Base-by-base conservation (phyloP, 306 rosid genomes). In the Lathyrus tuberosus region DNA sequence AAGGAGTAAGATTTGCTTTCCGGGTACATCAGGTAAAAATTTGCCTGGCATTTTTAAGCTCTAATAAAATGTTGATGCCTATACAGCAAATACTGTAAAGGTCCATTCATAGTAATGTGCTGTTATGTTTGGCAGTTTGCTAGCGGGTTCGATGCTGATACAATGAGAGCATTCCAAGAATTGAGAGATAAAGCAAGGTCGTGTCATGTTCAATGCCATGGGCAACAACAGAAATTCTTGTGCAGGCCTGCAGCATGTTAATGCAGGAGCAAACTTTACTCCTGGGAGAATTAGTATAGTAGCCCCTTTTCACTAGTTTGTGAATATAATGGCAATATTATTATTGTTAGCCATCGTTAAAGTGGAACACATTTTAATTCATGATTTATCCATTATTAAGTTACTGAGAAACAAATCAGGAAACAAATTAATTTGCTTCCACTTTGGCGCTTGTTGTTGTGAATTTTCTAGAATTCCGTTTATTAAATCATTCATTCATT, bases 101-200 rank as follows among this genome's bases (percentile, higher is more conserved):
- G 63, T 1, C 8, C 62, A 62, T 62, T 44, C 38, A 2, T 66
- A 54, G 46, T 64, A 43, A 43, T 70, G 44, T 42, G 62, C 1
- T 70, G 26, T 53, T 69, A 44, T 77, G 11, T 70, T 35, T 84
- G 81, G 70, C 92, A 95, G 99, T 95, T 95, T 71, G 99, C 99
- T 0, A 96, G 99, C 5, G 99, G 99, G 4, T 95, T 91, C 71
- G 97, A 95, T 75, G 96, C 73, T 41, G 99, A 95, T 71, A 95
- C 99, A 16, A 95, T 89, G 96, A 91, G 86, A 67, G 99, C 96
- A 5, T 95, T 95, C 71, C 91, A 95, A 73, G 99, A 91, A 78
- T 78, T 95, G 83, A 86, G 99, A 74, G 99, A 95, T 13, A 91
- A 91, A 67, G 97, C 97, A 1, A 84, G 92, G 79, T 79, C 89